Conservation (phyloP, 2,329 filamentous ascomycete species). For the Bipolaris gigantea region DNA sequence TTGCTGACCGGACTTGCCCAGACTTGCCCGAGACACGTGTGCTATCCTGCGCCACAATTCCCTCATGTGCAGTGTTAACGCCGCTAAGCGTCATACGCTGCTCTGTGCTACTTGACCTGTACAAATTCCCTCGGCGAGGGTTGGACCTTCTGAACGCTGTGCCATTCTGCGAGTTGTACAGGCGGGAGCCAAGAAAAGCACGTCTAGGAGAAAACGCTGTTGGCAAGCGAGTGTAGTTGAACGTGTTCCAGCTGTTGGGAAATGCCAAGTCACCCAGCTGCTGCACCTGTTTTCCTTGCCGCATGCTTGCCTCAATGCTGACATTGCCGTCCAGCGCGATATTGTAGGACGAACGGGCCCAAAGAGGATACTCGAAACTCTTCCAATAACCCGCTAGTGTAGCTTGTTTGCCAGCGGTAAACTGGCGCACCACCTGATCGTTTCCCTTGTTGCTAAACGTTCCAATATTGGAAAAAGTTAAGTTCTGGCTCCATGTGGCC, state of each 20-base stretch:
- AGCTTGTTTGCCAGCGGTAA: conserved; percentile 54
- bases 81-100: conserved; percentile 62
- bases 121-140: conserved; percentile 52
- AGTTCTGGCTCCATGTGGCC: conserved; percentile 61
- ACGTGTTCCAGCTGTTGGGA: conserved; percentile 63
- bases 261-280: conserved; percentile 55
- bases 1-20: background rate
- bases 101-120: conserved; percentile 58
- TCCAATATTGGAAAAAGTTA: conserved; percentile 60
- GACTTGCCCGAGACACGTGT: background rate
- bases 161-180: conserved; percentile 60
- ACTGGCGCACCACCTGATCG: conserved; percentile 57
- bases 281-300: conserved; percentile 53
- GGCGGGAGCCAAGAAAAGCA: conserved; percentile 44
- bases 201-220: background rate
- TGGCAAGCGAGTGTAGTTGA: conserved; percentile 44
- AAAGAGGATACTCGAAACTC: conserved; percentile 63
- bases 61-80: conserved; percentile 29
- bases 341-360: conserved; percentile 57
- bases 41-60: conserved; percentile 9
- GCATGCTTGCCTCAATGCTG: conserved; percentile 53
- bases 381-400: conserved; percentile 43
- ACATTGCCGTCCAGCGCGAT: conserved; percentile 47
- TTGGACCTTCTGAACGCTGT: conserved; percentile 58
- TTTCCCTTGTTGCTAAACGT: conserved; percentile 58